Conservation (phyloP, 2,329 filamentous ascomycete genomes). For the Pseudogymnoascus sp. region DNA sequence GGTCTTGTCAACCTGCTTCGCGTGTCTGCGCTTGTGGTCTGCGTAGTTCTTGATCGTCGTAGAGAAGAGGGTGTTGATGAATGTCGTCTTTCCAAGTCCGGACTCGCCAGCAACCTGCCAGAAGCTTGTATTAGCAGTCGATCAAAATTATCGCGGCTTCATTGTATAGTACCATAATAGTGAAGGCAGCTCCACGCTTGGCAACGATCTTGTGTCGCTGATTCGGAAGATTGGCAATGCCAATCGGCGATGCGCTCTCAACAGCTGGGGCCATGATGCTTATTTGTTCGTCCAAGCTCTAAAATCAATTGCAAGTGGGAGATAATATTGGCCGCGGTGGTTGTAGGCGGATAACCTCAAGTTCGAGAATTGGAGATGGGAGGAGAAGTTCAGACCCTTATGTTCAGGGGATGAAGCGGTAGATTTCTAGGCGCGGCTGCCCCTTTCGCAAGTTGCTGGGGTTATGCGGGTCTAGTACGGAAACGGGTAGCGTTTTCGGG, state of each 20-base stretch:
- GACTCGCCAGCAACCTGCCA: conserved; percentile 92
- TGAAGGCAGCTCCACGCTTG: conserved; percentile 92
- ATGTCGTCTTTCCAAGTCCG: conserved; percentile 97
- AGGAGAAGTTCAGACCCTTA: conserved; percentile 9
- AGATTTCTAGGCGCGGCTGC: conserved; percentile 10
- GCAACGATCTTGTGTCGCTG: conserved; percentile 69
- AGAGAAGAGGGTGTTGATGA: conserved; percentile 99
- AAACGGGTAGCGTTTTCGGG: background rate
- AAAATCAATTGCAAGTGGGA: conserved; percentile 1
- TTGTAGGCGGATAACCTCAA: conserved; percentile 2
- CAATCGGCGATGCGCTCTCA: conserved; percentile 61
- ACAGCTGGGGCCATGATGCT: conserved; percentile 48
- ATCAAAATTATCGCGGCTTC: conserved; percentile 21
- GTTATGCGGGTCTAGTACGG: background rate
- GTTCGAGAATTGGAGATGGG: background rate
- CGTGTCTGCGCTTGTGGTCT: conserved; percentile 97
- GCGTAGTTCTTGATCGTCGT: conserved; percentile 99
- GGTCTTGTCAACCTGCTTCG: conserved; percentile 99
- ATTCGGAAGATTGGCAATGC: conserved; percentile 68
- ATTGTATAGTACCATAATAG: conserved; percentile 73
- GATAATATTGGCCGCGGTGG: background rate
- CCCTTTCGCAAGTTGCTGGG: conserved; percentile 7
- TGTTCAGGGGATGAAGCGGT: conserved; percentile 10
- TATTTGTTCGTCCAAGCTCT: conserved; percentile 5
- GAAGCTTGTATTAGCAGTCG: conserved; percentile 5